Percentiles rank a stretch among this genome's conserved stretches.
These are phyloP conservation scores for Fusarium sp. DNA, from an alignment of 2,329 filamentous ascomycete species.

Conservation along the genomic window DNA sequence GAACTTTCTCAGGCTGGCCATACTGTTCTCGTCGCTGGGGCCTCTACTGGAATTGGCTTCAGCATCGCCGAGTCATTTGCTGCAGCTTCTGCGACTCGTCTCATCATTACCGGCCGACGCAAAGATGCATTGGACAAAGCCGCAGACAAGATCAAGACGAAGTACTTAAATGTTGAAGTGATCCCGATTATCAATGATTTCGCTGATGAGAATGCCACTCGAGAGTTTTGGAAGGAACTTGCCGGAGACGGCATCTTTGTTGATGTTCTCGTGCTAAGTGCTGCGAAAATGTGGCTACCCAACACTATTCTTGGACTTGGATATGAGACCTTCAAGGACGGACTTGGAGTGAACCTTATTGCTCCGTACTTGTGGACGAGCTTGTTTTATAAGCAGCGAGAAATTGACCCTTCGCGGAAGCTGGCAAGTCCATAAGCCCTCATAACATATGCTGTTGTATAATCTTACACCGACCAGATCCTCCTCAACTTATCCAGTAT, in stretches of 20 bases:
- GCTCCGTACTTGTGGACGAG: not conserved
- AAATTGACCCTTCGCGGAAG: not conserved
- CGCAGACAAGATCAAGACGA: not conserved
- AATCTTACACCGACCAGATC: not conserved
- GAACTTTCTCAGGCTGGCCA: constrained; percentile 52
- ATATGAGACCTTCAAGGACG: not conserved
- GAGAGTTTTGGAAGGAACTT: constrained; percentile 43
- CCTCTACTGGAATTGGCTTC: constrained; percentile 11
- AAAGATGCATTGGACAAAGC: constrained; percentile 2
- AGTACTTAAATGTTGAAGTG: not conserved
- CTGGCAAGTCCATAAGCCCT: not conserved
- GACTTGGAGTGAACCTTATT: not conserved
- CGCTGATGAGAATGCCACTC: constrained; percentile 12
- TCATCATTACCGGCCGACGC: constrained; percentile 54
- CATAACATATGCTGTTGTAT: accelerated
- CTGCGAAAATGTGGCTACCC: constrained; percentile 22
- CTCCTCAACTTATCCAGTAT: not conserved
- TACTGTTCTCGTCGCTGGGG: constrained; percentile 5
- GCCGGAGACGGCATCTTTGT: constrained; percentile 29
- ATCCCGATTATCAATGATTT: not conserved
- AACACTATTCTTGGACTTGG: constrained; percentile 6
- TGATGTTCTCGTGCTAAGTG: constrained; percentile 46
- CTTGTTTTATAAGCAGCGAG: constrained; percentile 1
- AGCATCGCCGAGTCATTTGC: constrained; percentile 59
- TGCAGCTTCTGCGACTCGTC: constrained; percentile 47